Percentiles rank a stretch among this genome's conserved stretches.
phyloP scores from a whole-genome alignment of 2,329 filamentous ascomycete genomes.

The Dactylonectria estremocensis region DNA sequence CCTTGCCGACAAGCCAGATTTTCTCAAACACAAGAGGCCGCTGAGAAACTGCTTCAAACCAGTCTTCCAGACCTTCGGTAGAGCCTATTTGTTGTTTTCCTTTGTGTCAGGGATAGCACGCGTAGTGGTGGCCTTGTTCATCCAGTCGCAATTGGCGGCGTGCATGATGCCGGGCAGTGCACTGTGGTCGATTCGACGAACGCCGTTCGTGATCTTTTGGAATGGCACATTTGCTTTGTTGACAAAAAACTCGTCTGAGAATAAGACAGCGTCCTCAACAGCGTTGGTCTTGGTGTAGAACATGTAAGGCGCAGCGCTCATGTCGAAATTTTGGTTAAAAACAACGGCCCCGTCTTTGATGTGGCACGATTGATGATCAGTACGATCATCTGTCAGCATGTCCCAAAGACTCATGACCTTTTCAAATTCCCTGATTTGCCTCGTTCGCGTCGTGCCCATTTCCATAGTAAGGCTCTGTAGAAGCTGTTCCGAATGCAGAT shows the following conservation, averaged over 20 bases:
- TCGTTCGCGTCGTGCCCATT: constrained; percentile 42
- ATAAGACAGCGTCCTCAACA: constrained; percentile 45
- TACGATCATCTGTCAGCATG: constrained; percentile 33
- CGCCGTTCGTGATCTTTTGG: constrained; percentile 41
- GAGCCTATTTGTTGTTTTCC: constrained; percentile 36
- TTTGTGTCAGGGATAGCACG: constrained; percentile 17
- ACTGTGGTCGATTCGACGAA: constrained; percentile 37
- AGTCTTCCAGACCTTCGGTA: constrained; percentile 44
- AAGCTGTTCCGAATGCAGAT: constrained; percentile 42
- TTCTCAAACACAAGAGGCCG: not conserved
- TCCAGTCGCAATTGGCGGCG: constrained; percentile 27
- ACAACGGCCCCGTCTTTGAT: constrained; percentile 23
- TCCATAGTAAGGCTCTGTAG: constrained; percentile 42
- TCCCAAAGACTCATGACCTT: constrained; percentile 45
- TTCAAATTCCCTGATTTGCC: constrained; percentile 45
- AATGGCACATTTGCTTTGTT: constrained; percentile 39
- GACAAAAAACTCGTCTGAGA: constrained; percentile 42
- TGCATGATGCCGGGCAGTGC: constrained; percentile 30
- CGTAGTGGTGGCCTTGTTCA: constrained; percentile 24
- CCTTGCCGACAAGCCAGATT: constrained; percentile 29
- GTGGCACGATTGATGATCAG: constrained; percentile 32
- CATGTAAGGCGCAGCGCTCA: constrained; percentile 32
- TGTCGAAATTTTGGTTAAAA: constrained; percentile 8
- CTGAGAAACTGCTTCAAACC: constrained; percentile 34
- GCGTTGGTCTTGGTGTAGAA: constrained; percentile 48